Percentiles rank a stretch among this genome's conserved stretches.
Conservation (phyloP, 129 eudicot species). For the Cynara cardunculus region DNA sequence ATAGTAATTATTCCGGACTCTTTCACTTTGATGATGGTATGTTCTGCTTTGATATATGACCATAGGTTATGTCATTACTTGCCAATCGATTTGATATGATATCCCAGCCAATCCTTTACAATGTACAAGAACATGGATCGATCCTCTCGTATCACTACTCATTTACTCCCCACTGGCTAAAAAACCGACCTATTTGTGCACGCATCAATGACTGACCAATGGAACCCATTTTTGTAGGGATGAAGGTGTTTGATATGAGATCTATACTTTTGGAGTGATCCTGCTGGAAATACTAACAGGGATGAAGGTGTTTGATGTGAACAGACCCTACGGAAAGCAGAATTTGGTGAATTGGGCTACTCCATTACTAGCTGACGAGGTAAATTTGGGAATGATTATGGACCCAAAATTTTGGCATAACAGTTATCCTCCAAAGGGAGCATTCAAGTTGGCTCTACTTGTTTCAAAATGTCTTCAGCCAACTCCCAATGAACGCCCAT, state of each 20-base stretch:
- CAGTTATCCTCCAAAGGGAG: slow-evolving; percentile 7
- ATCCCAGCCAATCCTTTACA: neutral
- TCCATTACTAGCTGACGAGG: slow-evolving; percentile 11
- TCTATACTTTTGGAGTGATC: slow-evolving; percentile 40
- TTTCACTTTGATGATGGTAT: slow-evolving; percentile 4
- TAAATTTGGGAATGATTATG: slow-evolving; percentile 5
- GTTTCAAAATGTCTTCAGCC: slow-evolving; percentile 10
- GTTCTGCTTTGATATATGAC: neutral
- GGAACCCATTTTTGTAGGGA: slow-evolving; percentile 10
- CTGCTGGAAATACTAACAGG: slow-evolving; percentile 35
- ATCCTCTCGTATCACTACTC: neutral
- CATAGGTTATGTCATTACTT: neutral
- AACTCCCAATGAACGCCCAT: slow-evolving; percentile 5
- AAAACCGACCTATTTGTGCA: neutral
- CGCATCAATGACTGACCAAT: slow-evolving; percentile 2
- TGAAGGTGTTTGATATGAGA: too few species aligned
- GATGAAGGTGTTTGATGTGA: slow-evolving; percentile 26
- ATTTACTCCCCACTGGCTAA: too few species aligned
- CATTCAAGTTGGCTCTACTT: slow-evolving; percentile 8
- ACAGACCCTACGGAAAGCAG: slow-evolving; percentile 21
- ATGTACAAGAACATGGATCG: too few species aligned
- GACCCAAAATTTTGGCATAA: slow-evolving; percentile 19
- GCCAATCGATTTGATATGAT: neutral
- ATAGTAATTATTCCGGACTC: neutral
- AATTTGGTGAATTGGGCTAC: slow-evolving; percentile 25